These are phyloP conservation scores for Stenocarpella maydis DNA, from an alignment of 2,329 filamentous ascomycete species.

Conservation along the genomic window DNA sequence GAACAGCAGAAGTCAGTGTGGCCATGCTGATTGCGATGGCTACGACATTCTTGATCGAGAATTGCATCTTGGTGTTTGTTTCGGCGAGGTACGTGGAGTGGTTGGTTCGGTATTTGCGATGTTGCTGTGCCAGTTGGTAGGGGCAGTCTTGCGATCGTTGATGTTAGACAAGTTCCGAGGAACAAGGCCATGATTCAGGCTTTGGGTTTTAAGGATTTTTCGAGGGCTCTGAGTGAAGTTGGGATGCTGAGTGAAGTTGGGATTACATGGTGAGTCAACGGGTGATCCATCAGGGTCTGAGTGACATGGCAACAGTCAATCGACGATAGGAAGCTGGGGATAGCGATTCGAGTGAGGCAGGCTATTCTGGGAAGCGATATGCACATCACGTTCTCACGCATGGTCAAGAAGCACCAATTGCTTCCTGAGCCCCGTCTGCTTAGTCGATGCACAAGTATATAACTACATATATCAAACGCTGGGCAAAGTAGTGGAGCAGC, in stretches of 20 bases:
- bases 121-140: background rate
- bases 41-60: background rate
- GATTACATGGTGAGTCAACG: background rate
- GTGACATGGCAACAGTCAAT: background rate
- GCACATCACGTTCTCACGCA: background rate
- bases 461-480: too few species aligned
- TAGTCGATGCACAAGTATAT: background rate
- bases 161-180: background rate
- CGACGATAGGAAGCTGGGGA: too few species aligned
- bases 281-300: too few species aligned
- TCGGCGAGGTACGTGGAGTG: background rate
- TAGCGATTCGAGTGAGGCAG: background rate
- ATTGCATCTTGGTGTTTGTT: background rate
- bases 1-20: background rate
- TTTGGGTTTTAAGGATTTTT: background rate
- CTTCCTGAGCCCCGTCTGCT: background rate
- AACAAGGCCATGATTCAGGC: background rate
- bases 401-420: background rate
- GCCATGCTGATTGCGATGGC: slow-evolving; percentile 8
- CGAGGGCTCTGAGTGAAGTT: background rate
- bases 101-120: background rate
- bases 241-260: too few species aligned
- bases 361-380: background rate
- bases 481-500: too few species aligned
- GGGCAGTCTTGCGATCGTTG: background rate